Evolutionary conservation across 2,329 filamentous ascomycete genomes (phyloP).

Genomic region (Calonectria henricotiae): DNA sequence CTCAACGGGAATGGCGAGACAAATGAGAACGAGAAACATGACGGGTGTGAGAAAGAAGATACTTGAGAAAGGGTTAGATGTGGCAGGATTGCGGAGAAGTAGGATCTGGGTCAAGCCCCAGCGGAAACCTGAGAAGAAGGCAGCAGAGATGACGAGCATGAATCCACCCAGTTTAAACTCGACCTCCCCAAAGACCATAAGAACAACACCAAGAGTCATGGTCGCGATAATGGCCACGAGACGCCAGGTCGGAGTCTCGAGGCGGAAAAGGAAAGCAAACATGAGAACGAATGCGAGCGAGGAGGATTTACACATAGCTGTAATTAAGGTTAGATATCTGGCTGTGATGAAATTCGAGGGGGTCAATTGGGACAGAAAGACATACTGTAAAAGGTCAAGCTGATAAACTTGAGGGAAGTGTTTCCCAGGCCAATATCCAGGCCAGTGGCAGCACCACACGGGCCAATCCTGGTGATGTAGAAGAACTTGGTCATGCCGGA

Average conservation of each 20-base stretch:
- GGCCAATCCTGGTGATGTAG: constrained; percentile 92
- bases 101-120: constrained; percentile 99
- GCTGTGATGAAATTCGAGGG: neutral
- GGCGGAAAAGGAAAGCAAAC: constrained; percentile 94
- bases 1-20: constrained; percentile 89
- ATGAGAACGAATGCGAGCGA: constrained; percentile 94
- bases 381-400: constrained; percentile 94
- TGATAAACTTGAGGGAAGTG: constrained; percentile 95
- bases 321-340: constrained; percentile 8
- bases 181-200: constrained; percentile 98
- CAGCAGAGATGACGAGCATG: constrained; percentile 90
- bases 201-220: constrained; percentile 94
- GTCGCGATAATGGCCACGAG: constrained; percentile 89
- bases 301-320: constrained; percentile 98
- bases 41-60: constrained; percentile 98
- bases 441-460: constrained; percentile 92
- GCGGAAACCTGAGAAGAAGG: constrained; percentile 96
- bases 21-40: constrained; percentile 89
- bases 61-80: constrained; percentile 95
- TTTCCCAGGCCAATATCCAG: constrained; percentile 97
- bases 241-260: constrained; percentile 89
- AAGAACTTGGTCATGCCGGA: constrained; percentile 89
- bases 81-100: constrained; percentile 92
- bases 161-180: constrained; percentile 92
- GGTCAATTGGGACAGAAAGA: constrained; percentile 35